A percentile compares a stretch with the other conserved stretches of the same genome.
Evolutionary conservation across 495 filamentous ascomycete species (phyloP).

Genomic region (Penicillium lividum): DNA sequence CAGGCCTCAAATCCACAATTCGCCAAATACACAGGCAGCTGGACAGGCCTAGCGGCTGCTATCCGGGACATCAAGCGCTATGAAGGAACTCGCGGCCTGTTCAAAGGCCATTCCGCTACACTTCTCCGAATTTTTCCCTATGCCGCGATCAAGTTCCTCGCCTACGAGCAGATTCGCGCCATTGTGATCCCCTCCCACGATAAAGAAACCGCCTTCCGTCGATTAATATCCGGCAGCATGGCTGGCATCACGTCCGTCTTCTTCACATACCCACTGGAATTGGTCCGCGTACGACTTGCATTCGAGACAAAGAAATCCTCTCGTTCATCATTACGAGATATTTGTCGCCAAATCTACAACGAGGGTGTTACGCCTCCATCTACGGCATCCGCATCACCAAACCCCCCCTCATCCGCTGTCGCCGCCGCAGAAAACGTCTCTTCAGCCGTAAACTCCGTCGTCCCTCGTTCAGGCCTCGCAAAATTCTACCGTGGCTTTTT

Average conservation of each 20-base stretch:
- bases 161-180: conserved; percentile 91
- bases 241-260: conserved; percentile 91
- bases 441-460: conserved; percentile 40
- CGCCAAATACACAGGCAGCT: conserved; percentile 84
- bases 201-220: conserved; percentile 77
- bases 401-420: conserved; percentile 25
- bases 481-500: conserved; percentile 97
- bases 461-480: conserved; percentile 65
- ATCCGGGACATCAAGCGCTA: conserved; percentile 77
- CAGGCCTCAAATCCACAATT: conserved; percentile 94
- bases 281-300: conserved; percentile 87
- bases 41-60: conserved; percentile 74
- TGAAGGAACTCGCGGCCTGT: conserved; percentile 77
- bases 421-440: conserved; percentile 40
- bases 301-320: conserved; percentile 81
- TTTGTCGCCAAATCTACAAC: conserved; percentile 80
- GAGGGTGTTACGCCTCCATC: conserved; percentile 55
- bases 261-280: conserved; percentile 91
- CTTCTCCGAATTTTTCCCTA: conserved; percentile 95
- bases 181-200: conserved; percentile 66
- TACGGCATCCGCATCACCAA: conserved; percentile 26
- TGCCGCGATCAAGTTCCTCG: conserved; percentile 94
- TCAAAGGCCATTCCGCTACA: conserved; percentile 91
- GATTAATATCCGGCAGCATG: conserved; percentile 74
- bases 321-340: conserved; percentile 64